Evolutionary conservation across 495 filamentous ascomycete species (phyloP).

Genomic region (Penicillium soppii): DNA sequence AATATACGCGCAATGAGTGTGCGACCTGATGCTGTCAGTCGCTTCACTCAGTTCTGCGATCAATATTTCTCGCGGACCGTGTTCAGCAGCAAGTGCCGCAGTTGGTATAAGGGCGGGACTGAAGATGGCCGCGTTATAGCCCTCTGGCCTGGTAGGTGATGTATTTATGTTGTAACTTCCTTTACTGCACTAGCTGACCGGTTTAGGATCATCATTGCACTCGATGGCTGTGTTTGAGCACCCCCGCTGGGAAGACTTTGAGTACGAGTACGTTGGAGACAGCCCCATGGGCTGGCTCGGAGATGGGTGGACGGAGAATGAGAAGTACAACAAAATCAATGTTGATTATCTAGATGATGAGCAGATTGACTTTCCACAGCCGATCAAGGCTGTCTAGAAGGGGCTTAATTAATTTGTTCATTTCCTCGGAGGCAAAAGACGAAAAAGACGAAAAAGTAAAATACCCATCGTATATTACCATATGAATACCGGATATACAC

Average conservation of each 20-base stretch:
- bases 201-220: constrained; percentile 41
- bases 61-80: constrained; percentile 47
- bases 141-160: constrained; percentile 47
- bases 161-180: no score
- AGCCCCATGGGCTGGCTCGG: constrained; percentile 41
- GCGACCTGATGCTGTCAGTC: constrained; percentile 38
- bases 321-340: constrained; percentile 28
- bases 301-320: constrained; percentile 43
- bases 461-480: no score
- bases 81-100: constrained; percentile 46
- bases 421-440: no score
- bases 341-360: constrained; percentile 43
- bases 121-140: constrained; percentile 34
- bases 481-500: no score
- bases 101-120: constrained; percentile 52
- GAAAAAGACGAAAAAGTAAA: not conserved
- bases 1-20: constrained; percentile 42
- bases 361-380: constrained; percentile 35
- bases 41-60: constrained; percentile 47
- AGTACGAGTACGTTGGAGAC: constrained; percentile 39
- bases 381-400: not conserved
- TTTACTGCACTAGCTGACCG: no score
- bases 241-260: constrained; percentile 44
- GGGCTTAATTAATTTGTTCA: no score
- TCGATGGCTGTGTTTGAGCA: constrained; percentile 32